phyloP scores from a whole-genome alignment of 164 flowering plant species.

The Brasenia schreberi region DNA sequence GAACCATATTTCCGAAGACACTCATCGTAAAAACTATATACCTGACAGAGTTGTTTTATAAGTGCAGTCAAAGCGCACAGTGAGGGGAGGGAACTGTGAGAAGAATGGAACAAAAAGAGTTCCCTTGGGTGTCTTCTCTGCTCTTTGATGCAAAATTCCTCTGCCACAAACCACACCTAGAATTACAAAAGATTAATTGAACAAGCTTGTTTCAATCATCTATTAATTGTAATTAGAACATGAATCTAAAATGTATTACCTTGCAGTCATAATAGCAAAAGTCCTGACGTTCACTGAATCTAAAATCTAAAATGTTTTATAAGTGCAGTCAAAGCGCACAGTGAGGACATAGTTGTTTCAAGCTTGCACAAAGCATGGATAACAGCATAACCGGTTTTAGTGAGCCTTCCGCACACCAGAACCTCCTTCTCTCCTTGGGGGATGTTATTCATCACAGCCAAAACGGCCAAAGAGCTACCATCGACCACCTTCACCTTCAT shows the following conservation, averaged over 20 bases:
- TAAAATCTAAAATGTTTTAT: too few species aligned
- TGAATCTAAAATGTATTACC: neutral
- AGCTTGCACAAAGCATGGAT: slow-evolving; percentile 29
- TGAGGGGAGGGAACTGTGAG: slow-evolving; percentile 30
- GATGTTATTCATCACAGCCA: slow-evolving; percentile 37
- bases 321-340: too few species aligned
- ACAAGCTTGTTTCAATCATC: neutral
- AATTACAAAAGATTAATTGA: neutral
- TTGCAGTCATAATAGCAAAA: neutral
- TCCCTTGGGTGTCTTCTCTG: slow-evolving; percentile 33
- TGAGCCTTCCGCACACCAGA: slow-evolving; percentile 30
- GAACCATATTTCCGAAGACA: too few species aligned
- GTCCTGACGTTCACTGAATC: too few species aligned
- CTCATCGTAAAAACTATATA: too few species aligned
- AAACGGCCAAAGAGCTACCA: slow-evolving; percentile 50
- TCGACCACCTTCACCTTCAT: slow-evolving; percentile 50
- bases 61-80: slow-evolving; percentile 20
- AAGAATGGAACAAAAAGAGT: slow-evolving; percentile 41
- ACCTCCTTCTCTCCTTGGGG: slow-evolving; percentile 46
- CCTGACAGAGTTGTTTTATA: slow-evolving; percentile 25
- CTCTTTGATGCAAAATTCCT: slow-evolving; percentile 25
- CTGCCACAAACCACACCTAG: slow-evolving; percentile 49
- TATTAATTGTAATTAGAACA: neutral
- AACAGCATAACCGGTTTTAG: slow-evolving; percentile 33
- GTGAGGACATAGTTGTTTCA: neutral